Evolutionary conservation across 768 basidiomycete genomes (phyloP), one percentile per base, ranked within the genome.

Genomic region (Cubamyces lactineus): DNA sequence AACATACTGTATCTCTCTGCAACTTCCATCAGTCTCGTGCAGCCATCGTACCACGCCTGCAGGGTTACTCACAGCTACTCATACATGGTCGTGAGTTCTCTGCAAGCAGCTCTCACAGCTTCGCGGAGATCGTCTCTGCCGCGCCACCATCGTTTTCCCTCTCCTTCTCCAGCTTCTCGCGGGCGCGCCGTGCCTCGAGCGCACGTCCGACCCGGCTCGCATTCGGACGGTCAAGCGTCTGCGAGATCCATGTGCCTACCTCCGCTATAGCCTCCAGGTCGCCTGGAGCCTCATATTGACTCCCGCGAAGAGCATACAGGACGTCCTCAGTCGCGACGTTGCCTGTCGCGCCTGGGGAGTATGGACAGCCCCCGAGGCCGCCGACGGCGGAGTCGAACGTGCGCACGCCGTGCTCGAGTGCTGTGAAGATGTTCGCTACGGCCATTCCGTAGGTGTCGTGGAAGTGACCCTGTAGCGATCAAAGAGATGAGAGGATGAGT

Each of bases 251-350:
- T 73, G 82, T 86, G 0, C 94, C 95, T 38, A 88, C 86, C 47
- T 87, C 85, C 2, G 84, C 87, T 46, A 95, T 78, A 61, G 82
- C 75, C n/a, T 86, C 81, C 42, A 95, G 75, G 68, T 93, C 83
- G 45, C 85, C 86, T 1, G 68, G 77, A 4, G 85, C 85, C 4
- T 78, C 82, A 72, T 85, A 86, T 6, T 76, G 79, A 11, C 86
- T 88, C 53, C 76, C 86, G 67, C 80, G 83, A 8, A 98, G 81
- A 0, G 91, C 89, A 64, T 97, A 94, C 9, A 96, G 79, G 0
- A 96, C 85, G 66, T 96, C 92, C 67, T 98, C 96, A 0, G 96
- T 98, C 0, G 94, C 88, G 17, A 97, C 92, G 67, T 97, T 97
- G 16, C 96, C 96, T 0, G 94, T 95, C 15, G 96, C 95, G 5